A percentile compares a stretch with the other conserved stretches of the same genome.
Evolutionary conservation across 176 grass and related monocot genomes (phyloP).

Genomic region (Chloris gayana): DNA sequence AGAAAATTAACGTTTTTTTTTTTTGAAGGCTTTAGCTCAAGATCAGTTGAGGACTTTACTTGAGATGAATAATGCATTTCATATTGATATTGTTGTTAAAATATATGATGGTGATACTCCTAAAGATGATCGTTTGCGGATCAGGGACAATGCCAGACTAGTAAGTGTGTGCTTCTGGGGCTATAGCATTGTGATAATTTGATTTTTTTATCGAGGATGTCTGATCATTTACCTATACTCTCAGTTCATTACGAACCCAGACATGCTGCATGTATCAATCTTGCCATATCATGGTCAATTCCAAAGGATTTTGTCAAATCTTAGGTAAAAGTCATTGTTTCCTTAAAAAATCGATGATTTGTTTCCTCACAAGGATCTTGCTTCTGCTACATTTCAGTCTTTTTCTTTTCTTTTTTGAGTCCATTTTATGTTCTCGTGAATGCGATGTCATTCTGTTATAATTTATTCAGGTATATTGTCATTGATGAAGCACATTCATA

Average conservation of each 20-base stretch:
- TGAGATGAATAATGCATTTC: slow-evolving; percentile 66
- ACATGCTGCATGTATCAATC: slow-evolving; percentile 90
- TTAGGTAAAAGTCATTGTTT: slow-evolving; percentile 60
- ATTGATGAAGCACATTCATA: slow-evolving; percentile 99
- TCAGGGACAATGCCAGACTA: slow-evolving; percentile 78
- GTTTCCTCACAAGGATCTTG: neutral
- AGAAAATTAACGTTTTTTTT: slow-evolving; percentile 24
- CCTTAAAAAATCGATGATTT: slow-evolving; percentile 17
- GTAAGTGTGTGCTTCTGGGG: slow-evolving; percentile 46
- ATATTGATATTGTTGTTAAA: slow-evolving; percentile 60
- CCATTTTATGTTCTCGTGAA: slow-evolving; percentile 23
- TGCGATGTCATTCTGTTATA: neutral
- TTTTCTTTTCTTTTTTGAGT: neutral
- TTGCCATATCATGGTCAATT: slow-evolving; percentile 79
- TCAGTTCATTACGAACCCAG: slow-evolving; percentile 98
- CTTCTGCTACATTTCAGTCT: slow-evolving; percentile 57
- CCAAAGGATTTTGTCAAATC: slow-evolving; percentile 70
- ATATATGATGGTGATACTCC: slow-evolving; percentile 98
- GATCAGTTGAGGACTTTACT: slow-evolving; percentile 82
- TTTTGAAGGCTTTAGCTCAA: slow-evolving; percentile 92
- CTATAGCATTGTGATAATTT: slow-evolving; percentile 18
- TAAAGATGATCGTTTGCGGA: slow-evolving; percentile 68
- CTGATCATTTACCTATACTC: slow-evolving; percentile 16
- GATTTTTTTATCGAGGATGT: neutral
- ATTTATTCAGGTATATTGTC: slow-evolving; percentile 81